These are phyloP conservation scores for Wallacemonas collosoma DNA, from an alignment of 208 protist genomes.

Conservation along the genomic window DNA sequence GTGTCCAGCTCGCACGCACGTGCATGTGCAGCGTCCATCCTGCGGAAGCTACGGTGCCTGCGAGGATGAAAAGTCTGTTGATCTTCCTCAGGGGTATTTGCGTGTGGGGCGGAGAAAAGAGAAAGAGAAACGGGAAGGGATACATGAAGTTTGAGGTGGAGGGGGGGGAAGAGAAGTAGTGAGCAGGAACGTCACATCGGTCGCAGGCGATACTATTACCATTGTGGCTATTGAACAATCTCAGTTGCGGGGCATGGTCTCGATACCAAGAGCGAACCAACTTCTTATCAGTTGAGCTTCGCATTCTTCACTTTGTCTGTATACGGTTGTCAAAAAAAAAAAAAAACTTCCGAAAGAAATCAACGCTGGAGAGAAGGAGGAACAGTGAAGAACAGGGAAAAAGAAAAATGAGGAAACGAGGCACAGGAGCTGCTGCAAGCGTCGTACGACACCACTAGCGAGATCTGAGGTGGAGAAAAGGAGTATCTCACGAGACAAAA, in stretches of 20 bases:
- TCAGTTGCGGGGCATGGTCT: too few relatives aligned
- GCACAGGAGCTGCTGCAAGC: neutral
- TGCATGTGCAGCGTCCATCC: neutral
- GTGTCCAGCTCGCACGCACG: neutral
- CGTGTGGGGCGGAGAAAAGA: too few relatives aligned
- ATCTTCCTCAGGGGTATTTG: too few relatives aligned
- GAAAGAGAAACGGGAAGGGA: too few relatives aligned
- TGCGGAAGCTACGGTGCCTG: neutral
- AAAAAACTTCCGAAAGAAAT: neutral
- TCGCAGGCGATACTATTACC: too few relatives aligned
- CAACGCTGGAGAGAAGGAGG: neutral
- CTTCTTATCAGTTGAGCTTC: too few relatives aligned
- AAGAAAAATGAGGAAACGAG: slow-evolving; percentile 11
- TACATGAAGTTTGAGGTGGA: too few relatives aligned
- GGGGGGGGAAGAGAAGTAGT: too few relatives aligned
- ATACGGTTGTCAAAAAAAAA: neutral
- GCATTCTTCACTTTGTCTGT: too few relatives aligned
- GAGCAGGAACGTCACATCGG: too few relatives aligned
- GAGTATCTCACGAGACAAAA: neutral
- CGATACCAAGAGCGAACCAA: too few relatives aligned
- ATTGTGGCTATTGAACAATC: too few relatives aligned
- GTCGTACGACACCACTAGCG: neutral
- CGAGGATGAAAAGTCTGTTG: neutral
- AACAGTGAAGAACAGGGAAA: slow-evolving; percentile 16
- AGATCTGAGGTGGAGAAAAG: neutral